Percentiles rank a stretch among this genome's conserved stretches.
Evolutionary conservation across 495 filamentous ascomycete species (phyloP).

Genomic region (Lophiostoma macrostomum): DNA sequence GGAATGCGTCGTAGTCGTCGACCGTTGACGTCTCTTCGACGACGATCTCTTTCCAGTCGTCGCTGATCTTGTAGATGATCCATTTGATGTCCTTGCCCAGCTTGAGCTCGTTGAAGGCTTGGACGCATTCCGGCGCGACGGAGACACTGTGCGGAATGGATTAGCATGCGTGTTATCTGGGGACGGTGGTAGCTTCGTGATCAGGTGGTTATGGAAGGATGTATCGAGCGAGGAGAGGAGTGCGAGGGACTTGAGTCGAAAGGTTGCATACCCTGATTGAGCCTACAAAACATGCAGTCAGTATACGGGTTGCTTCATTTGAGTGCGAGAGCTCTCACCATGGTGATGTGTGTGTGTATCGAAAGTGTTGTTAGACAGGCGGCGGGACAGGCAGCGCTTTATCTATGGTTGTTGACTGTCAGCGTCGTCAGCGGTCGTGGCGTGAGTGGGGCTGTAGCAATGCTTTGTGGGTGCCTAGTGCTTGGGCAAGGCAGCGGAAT

Average conservation of each 20-base stretch:
- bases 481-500: too few species aligned
- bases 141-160: constrained; percentile 60
- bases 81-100: constrained; percentile 83
- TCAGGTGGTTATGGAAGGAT: too few species aligned
- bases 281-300: constrained; percentile 44
- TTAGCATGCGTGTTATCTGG: not conserved
- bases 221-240: not conserved
- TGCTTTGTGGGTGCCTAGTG: constrained; percentile 1
- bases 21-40: constrained; percentile 66
- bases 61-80: constrained; percentile 95
- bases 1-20: constrained; percentile 56
- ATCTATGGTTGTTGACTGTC: constrained; percentile 25
- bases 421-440: constrained; percentile 32
- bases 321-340: constrained; percentile 20
- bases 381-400: constrained; percentile 26
- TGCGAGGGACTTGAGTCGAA: not conserved
- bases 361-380: constrained; percentile 2
- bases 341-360: constrained; percentile 16
- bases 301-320: not conserved
- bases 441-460: not conserved
- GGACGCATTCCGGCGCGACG: constrained; percentile 75
- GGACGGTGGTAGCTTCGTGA: not conserved
- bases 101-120: constrained; percentile 85
- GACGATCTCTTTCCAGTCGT: constrained; percentile 86
- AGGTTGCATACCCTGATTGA: constrained; percentile 59